Evolutionary conservation across 768 basidiomycete species (phyloP).

Genomic region (Ramaria sp.): DNA sequence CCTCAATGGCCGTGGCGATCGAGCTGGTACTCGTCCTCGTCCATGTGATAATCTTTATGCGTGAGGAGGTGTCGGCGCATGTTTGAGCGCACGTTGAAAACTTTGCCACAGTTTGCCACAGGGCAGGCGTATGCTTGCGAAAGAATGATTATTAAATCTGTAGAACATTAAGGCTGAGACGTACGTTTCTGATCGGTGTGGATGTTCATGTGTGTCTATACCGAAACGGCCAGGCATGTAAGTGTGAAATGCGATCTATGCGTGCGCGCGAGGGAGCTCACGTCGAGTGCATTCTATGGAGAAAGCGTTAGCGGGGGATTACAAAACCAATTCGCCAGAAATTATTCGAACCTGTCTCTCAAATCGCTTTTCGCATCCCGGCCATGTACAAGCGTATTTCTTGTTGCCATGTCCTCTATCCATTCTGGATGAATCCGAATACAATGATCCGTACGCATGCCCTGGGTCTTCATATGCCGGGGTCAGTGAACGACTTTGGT

Average conservation of each 20-base stretch:
- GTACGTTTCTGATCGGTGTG: slow-evolving; percentile 2
- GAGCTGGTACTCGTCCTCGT: too few species aligned
- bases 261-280: not conserved
- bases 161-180: not conserved
- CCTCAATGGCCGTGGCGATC: too few species aligned
- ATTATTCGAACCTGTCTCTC: not conserved
- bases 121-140: slow-evolving; percentile 3
- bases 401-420: not conserved
- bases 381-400: slow-evolving; percentile 3
- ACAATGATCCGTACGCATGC: too few species aligned
- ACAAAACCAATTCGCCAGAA: not conserved
- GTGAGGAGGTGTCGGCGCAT: slow-evolving; percentile 8
- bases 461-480: too few species aligned
- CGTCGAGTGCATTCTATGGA: slow-evolving; percentile 2
- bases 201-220: slow-evolving; percentile 4
- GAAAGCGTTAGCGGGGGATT: not conserved
- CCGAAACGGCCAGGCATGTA: not conserved
- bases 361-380: slow-evolving; percentile 1
- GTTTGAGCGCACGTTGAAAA: slow-evolving; percentile 9
- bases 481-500: too few species aligned
- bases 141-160: not conserved
- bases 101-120: slow-evolving; percentile 3
- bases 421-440: too few species aligned
- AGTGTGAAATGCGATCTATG: not conserved
- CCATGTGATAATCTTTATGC: slow-evolving; percentile 1